phyloP scores from a whole-genome alignment of 2,329 filamentous ascomycete species.

The Pyrenochaeta sp. region DNA sequence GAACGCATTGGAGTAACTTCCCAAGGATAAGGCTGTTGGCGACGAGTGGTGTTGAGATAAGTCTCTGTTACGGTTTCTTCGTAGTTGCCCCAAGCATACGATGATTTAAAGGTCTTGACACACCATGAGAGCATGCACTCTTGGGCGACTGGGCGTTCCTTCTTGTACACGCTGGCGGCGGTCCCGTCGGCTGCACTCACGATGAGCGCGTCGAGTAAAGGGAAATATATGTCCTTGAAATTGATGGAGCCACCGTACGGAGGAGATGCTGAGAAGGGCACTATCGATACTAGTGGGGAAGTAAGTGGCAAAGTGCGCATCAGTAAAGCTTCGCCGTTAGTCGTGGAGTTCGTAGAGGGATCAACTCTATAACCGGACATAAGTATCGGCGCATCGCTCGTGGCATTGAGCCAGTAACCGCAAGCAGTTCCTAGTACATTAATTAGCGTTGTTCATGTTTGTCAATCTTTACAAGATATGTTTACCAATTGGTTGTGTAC shows the following conservation, averaged over 20 bases:
- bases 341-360: neutral
- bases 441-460: neutral
- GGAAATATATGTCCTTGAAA: slow-evolving; percentile 19
- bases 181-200: slow-evolving; percentile 8
- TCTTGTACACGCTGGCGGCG: slow-evolving; percentile 10
- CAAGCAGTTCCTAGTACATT: slow-evolving; percentile 18
- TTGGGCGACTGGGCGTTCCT: slow-evolving; percentile 13
- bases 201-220: slow-evolving; percentile 17
- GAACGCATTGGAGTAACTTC: neutral
- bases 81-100: slow-evolving; percentile 22
- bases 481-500: slow-evolving; percentile 5
- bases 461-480: neutral
- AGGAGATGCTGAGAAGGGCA: neutral
- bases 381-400: slow-evolving; percentile 14
- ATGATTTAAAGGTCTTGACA: slow-evolving; percentile 30
- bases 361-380: slow-evolving; percentile 23
- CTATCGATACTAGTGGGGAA: neutral
- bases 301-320: slow-evolving; percentile 18
- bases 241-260: slow-evolving; percentile 22
- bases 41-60: slow-evolving; percentile 2
- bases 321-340: slow-evolving; percentile 13
- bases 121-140: slow-evolving; percentile 35
- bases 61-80: slow-evolving; percentile 18
- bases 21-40: neutral
- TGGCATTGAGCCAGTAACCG: slow-evolving; percentile 34